A percentile compares a stretch with the other conserved stretches of the same genome.
Evolutionary conservation across 1,139 yeast genomes (phyloP).

Genomic region (Wickerhamomyces sp.): DNA sequence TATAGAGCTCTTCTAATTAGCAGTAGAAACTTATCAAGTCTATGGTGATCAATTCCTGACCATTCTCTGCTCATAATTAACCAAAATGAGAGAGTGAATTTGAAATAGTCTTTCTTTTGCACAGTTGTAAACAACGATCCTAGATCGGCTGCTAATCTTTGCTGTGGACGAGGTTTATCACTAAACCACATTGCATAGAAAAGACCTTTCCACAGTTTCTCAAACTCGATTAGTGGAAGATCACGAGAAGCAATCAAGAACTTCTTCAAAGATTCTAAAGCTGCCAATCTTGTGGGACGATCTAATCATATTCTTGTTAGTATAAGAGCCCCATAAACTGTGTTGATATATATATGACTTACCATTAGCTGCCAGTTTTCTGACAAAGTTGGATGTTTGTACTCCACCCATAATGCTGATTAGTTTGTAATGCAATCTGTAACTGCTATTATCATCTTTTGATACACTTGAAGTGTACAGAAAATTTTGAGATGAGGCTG

Average conservation of each 20-base stretch:
- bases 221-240: constrained; percentile 52
- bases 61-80: constrained; percentile 74
- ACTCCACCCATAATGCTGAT: constrained; percentile 9
- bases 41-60: constrained; percentile 80
- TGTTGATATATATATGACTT: constrained; percentile 9
- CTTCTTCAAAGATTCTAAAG: constrained; percentile 61
- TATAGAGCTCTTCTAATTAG: constrained; percentile 73
- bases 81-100: constrained; percentile 80
- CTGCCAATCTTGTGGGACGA: constrained; percentile 68
- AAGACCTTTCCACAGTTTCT: constrained; percentile 91
- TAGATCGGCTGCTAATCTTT: constrained; percentile 68
- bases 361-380: constrained; percentile 79
- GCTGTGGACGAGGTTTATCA: constrained; percentile 91
- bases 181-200: constrained; percentile 95
- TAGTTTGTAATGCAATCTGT: no score
- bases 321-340: no score
- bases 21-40: constrained; percentile 80
- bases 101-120: constrained; percentile 36
- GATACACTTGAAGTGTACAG: background rate
- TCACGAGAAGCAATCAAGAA: constrained; percentile 43
- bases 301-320: constrained; percentile 26
- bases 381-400: constrained; percentile 53
- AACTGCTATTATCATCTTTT: background rate
- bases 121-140: constrained; percentile 53
- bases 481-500: constrained; percentile 4